These are phyloP conservation scores for Stentor coeruleus DNA, from an alignment of 73 alveolate genomes.

Conservation along the genomic window DNA sequence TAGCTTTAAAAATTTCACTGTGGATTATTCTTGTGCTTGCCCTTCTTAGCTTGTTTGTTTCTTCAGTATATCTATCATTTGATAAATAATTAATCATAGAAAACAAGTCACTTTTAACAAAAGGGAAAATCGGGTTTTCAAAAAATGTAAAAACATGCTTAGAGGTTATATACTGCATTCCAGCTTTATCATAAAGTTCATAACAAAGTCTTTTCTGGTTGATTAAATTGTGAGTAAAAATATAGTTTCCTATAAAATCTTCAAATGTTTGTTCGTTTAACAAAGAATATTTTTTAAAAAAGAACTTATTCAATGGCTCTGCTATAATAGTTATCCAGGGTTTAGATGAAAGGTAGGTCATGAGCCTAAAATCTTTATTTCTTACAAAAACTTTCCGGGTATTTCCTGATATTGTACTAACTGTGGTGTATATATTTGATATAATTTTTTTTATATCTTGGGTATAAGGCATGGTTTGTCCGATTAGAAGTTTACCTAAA, in stretches of 20 bases:
- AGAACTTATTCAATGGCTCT: neutral
- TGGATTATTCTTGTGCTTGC: slow-evolving; percentile 28
- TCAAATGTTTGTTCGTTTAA: slow-evolving; percentile 10
- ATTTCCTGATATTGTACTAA: neutral
- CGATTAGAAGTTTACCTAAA: neutral
- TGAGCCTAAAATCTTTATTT: neutral
- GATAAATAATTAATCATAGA: slow-evolving; percentile 6
- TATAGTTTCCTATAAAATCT: slow-evolving; percentile 10
- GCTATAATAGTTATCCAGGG: neutral
- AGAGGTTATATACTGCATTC: neutral
- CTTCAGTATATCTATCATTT: slow-evolving; percentile 30
- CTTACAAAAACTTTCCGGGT: neutral
- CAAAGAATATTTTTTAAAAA: neutral
- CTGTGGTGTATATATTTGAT: neutral
- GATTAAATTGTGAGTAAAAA: neutral
- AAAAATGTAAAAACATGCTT: slow-evolving; percentile 13
- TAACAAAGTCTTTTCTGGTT: neutral
- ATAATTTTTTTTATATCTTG: neutral
- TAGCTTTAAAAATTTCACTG: slow-evolving; percentile 13
- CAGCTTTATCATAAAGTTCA: neutral
- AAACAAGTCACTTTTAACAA: neutral
- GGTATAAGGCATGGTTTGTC: neutral
- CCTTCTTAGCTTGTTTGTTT: slow-evolving; percentile 30
- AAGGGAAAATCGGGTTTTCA: slow-evolving; percentile 9
- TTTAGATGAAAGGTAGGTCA: neutral